Conservation (phyloP, 495 filamentous ascomycete genomes). For the Barbatosphaeria neglecta region DNA sequence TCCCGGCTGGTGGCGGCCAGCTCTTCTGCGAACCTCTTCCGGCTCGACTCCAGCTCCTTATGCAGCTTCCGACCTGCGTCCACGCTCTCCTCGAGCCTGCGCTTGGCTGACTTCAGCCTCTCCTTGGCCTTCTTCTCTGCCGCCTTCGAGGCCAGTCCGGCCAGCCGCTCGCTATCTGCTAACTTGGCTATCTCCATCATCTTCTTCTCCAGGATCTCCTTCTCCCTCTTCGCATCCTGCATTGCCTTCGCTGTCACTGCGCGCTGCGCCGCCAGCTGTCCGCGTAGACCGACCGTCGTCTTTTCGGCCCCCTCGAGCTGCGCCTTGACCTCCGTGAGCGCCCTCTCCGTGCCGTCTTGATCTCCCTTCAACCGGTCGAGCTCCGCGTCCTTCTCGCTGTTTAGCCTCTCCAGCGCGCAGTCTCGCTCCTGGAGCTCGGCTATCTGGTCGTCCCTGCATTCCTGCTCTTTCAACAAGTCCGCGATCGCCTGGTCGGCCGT, state of each 20-base stretch:
- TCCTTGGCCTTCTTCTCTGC: conserved; percentile 3
- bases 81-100: not conserved
- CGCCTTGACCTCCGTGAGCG: not conserved
- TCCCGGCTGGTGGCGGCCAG: not conserved
- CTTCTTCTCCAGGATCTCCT: not conserved
- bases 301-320: not conserved
- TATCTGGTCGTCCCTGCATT: not conserved
- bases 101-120: conserved; percentile 10
- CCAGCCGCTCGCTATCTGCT: not conserved
- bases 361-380: not conserved
- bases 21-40: not conserved
- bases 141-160: not conserved
- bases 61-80: not conserved
- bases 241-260: not conserved
- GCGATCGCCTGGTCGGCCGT: not conserved
- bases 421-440: not conserved
- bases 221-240: not conserved
- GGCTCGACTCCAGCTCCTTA: not conserved
- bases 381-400: not conserved
- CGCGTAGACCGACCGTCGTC: not conserved
- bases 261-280: not conserved
- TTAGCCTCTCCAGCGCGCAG: not conserved
- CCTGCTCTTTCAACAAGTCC: not conserved
- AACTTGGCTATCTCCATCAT: not conserved
- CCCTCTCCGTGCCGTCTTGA: not conserved